phyloP scores from a whole-genome alignment of 306 rosid genomes.

The Malus asiatica region DNA sequence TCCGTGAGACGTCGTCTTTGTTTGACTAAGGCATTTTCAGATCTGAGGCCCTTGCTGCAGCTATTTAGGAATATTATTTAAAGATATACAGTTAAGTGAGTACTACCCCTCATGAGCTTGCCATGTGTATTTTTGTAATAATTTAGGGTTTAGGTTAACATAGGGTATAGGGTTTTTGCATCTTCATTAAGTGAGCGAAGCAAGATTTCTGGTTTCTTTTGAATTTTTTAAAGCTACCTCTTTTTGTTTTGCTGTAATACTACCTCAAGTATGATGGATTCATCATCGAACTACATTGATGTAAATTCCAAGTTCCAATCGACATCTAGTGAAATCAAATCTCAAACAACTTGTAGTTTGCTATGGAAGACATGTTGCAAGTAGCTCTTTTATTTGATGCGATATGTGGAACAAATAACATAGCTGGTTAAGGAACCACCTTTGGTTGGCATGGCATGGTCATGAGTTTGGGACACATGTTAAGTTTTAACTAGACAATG shows the following conservation, averaged over 20 bases:
- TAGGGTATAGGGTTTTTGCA: neutral
- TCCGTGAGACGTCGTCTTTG: conserved; percentile 82
- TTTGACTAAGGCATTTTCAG: conserved; percentile 35
- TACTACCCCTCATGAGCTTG: neutral
- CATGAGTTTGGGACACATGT: no score
- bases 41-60: neutral
- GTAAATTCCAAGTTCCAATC: neutral
- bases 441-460: no score
- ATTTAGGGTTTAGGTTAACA: neutral
- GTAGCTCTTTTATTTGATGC: neutral
- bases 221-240: neutral
- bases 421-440: neutral
- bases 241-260: neutral
- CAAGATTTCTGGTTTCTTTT: neutral
- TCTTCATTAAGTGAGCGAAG: neutral
- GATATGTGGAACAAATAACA: neutral
- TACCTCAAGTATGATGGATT: neutral
- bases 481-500: no score
- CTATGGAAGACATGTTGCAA: neutral
- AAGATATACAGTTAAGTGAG: neutral
- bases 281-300: neutral
- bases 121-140: neutral
- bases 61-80: neutral
- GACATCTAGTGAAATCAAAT: neutral
- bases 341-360: neutral